These are phyloP conservation scores for Beauveria pseudobassiana DNA, from an alignment of 2,329 filamentous ascomycete species.

Conservation along the genomic window DNA sequence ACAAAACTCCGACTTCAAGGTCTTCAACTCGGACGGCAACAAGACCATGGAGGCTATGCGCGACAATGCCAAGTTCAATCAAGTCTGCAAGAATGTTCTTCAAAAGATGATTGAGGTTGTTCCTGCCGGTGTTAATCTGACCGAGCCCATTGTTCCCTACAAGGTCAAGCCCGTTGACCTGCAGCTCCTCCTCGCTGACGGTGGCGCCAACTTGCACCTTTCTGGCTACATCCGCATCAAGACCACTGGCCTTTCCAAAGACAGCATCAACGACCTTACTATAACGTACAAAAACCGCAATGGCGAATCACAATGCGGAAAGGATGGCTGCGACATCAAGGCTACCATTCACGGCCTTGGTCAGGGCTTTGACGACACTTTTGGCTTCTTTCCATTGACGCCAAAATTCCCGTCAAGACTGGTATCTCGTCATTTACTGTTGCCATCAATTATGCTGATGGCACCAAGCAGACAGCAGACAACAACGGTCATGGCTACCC, in stretches of 20 bases:
- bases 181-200: slow-evolving; percentile 44
- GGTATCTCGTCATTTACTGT: slow-evolving; percentile 56
- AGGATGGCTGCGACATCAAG: slow-evolving; percentile 34
- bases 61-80: slow-evolving; percentile 36
- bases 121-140: slow-evolving; percentile 41
- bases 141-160: slow-evolving; percentile 47
- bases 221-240: slow-evolving; percentile 50
- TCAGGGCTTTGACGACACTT: slow-evolving; percentile 53
- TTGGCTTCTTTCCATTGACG: slow-evolving; percentile 44
- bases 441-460: slow-evolving; percentile 40
- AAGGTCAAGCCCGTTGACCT: slow-evolving; percentile 51
- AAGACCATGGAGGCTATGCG: slow-evolving; percentile 43
- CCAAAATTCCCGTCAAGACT: slow-evolving; percentile 45
- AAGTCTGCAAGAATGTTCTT: slow-evolving; percentile 42
- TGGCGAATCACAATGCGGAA: slow-evolving; percentile 39
- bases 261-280: slow-evolving; percentile 38
- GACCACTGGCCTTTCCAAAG: slow-evolving; percentile 38
- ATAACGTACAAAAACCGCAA: slow-evolving; percentile 49
- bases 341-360: slow-evolving; percentile 40
- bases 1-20: slow-evolving; percentile 47
- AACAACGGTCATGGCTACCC: slow-evolving; percentile 52
- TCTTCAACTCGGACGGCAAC: slow-evolving; percentile 50
- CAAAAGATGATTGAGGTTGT: slow-evolving; percentile 57
- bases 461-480: slow-evolving; percentile 38
- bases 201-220: slow-evolving; percentile 40